Percentiles rank a stretch among this genome's conserved stretches.
Conservation (phyloP, 192 early-diverging fungal species). For the Linderina pennispora region DNA sequence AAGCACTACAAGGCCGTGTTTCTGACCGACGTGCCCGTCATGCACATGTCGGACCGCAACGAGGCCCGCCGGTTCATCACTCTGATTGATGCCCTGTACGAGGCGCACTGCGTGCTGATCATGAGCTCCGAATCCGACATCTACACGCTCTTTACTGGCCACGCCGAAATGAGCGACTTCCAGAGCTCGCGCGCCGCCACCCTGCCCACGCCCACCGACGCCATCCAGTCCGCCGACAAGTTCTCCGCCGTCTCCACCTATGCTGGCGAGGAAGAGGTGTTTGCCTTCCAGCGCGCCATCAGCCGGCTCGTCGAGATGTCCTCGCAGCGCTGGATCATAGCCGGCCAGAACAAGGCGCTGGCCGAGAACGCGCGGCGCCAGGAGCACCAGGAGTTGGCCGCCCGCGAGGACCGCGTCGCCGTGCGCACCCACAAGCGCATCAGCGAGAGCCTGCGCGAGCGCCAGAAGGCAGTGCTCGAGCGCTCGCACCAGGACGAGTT, state of each 20-base stretch:
- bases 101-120: constrained; percentile 66
- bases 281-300: constrained; percentile 92
- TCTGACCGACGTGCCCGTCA: constrained; percentile 68
- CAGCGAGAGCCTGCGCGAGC: no score
- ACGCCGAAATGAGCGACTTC: constrained; percentile 42
- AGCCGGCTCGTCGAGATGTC: constrained; percentile 94
- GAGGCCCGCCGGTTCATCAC: constrained; percentile 93
- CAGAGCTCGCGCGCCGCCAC: not conserved
- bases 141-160: constrained; percentile 64
- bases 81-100: constrained; percentile 89
- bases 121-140: constrained; percentile 65
- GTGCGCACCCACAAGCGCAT: no score
- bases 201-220: constrained; percentile 6
- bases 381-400: constrained; percentile 5
- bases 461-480: no score
- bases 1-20: constrained; percentile 68
- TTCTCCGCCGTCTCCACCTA: constrained; percentile 46
- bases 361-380: constrained; percentile 33
- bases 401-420: no score
- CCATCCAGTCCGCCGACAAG: constrained; percentile 47
- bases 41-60: constrained; percentile 64
- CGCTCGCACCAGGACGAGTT: no score
- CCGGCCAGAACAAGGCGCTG: constrained; percentile 17
- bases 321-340: constrained; percentile 60
- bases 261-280: constrained; percentile 84